Base-by-base conservation (phyloP, 2,329 filamentous ascomycete genomes). In the Allantophomopsis cytisporea region DNA sequence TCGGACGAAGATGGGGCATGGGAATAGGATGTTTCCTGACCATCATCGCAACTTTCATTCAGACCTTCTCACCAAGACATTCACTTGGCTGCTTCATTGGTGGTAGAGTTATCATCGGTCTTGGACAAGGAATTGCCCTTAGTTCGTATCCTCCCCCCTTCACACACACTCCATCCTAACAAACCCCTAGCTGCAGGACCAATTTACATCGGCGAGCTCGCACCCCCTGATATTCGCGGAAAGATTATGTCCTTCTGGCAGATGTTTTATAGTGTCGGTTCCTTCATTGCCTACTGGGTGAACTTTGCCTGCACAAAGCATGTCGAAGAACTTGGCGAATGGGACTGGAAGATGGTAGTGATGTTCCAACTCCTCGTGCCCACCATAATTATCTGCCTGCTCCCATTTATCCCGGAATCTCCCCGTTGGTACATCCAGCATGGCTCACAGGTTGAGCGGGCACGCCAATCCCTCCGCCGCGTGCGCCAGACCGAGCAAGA, bases 301-400 rank as follows among this genome's bases (percentile, higher is more conserved):
- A 76, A 76, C 54, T 83, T 70, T 47, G 77, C 69, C 13, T 74
- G 73, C 53, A 66, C 66, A 30, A 64, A 73, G 50, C 60, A 80
- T 56, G 61, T 63, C 34, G 48, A 60, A 33, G 60, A 48, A 33
- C 67, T 83, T 5, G 79, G 79, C 31, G 64, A 84, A 48, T 83
- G 79, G 80, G 77, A 83, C 57, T 83, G 79, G 79, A 73, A 71
- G 50, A 71, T 82, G 63, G 75, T 83, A 12, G 72, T 83, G 45
- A 75, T 84, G 45, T 83, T 83, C 64, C 80, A 84, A 59, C 64
- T 82, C 37, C 56, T 84, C n/a, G 67, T 82, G 17, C 80, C 80
- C 2, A 46, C 68, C 38, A 50, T 82, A 42, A 78, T 84, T 54
- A 60, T 82, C 16, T 46, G 58, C 4, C 65, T 78, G 30, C 62